phyloP scores from a whole-genome alignment of 106 monocot species.

The Allium fistulosum region DNA sequence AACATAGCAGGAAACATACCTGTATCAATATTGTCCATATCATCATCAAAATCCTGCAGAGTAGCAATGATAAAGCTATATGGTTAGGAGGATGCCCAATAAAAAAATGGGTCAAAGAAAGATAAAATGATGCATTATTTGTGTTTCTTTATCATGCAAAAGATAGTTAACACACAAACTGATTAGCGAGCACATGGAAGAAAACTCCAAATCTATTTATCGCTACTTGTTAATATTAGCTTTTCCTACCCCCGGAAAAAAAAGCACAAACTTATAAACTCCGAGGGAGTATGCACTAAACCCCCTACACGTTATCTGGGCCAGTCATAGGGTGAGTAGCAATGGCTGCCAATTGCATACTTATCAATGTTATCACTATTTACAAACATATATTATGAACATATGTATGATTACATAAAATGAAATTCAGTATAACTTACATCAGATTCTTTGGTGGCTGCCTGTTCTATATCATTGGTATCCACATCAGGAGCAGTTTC shows the following conservation, averaged over 20 bases:
- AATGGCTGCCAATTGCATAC: no score
- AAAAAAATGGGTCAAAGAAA: not conserved
- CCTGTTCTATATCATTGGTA: constrained; percentile 21
- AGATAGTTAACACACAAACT: no score
- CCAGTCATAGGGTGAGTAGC: not conserved
- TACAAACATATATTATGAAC: no score
- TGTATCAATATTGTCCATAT: constrained; percentile 66
- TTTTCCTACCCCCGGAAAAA: not conserved
- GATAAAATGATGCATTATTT: no score
- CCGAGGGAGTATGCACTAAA: not conserved
- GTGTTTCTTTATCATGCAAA: no score
- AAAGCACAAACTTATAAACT: not conserved
- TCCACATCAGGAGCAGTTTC: constrained; percentile 32
- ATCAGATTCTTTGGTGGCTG: constrained; percentile 36
- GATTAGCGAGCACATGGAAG: no score
- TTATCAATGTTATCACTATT: no score
- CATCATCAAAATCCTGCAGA: constrained; percentile 81
- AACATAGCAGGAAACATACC: constrained; percentile 30
- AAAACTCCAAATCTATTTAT: no score
- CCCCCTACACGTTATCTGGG: not conserved
- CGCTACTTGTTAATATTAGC: no score
- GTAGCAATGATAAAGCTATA: constrained; percentile 1
- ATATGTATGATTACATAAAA: no score
- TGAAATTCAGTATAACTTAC: constrained; percentile 26
- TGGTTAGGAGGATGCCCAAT: not conserved